Evolutionary conservation across 2,329 filamentous ascomycete species (phyloP).

Genomic region (Fusarium sarcochroum): DNA sequence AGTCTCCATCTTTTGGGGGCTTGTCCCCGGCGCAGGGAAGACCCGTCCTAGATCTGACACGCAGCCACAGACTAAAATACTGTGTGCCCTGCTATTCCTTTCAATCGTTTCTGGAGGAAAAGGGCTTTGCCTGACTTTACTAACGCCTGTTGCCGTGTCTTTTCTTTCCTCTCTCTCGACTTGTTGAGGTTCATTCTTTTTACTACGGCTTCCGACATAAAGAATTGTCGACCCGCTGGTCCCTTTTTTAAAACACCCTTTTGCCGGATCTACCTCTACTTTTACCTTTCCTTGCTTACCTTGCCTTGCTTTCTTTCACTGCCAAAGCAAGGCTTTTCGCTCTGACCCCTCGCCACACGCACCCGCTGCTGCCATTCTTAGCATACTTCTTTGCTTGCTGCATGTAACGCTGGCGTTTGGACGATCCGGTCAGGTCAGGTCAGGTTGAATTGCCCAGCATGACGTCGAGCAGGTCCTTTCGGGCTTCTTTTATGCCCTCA

Average conservation of each 20-base stretch:
- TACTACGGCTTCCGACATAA: constrained; percentile 24
- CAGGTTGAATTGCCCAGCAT: constrained; percentile 53
- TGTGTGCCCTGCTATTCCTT: constrained; percentile 33
- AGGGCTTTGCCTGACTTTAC: constrained; percentile 32
- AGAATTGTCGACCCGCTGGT: constrained; percentile 30
- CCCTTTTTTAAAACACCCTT: constrained; percentile 22
- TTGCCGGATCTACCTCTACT: constrained; percentile 10
- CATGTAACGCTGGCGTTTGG: constrained; percentile 50
- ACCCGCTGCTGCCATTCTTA: constrained; percentile 46
- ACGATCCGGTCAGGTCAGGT: constrained; percentile 18
- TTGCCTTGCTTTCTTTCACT: constrained; percentile 14
- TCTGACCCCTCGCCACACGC: constrained; percentile 35
- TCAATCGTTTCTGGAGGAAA: constrained; percentile 19
- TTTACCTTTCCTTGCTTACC: background rate
- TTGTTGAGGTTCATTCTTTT: background rate
- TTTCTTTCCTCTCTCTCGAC: constrained; percentile 6
- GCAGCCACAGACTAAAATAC: constrained; percentile 47
- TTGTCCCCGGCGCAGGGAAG: constrained; percentile 46
- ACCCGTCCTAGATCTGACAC: constrained; percentile 51
- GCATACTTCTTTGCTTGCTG: constrained; percentile 45
- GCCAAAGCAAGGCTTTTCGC: background rate
- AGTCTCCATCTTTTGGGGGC: constrained; percentile 34
- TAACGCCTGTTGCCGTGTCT: constrained; percentile 23
- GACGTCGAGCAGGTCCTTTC: constrained; percentile 63
- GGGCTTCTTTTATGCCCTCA: constrained; percentile 56